Evolutionary conservation across 768 basidiomycete genomes (phyloP).

Genomic region (Russula foetens): DNA sequence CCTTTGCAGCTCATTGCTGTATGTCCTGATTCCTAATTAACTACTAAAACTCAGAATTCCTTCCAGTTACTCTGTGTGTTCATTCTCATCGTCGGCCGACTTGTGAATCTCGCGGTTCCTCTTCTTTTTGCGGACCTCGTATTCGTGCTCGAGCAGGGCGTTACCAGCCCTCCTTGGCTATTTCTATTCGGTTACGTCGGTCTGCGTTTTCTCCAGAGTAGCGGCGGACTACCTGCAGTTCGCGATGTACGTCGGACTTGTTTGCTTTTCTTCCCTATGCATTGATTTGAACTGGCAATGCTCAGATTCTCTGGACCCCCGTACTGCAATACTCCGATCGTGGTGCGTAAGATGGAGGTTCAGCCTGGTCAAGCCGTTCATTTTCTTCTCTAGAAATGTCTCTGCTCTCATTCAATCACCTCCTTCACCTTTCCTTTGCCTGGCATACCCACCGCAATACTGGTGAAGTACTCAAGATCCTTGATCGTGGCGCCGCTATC

Average conservation of each 20-base stretch:
- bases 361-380: background rate
- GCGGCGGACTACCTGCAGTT: constrained; percentile 65
- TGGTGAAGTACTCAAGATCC: constrained; percentile 74
- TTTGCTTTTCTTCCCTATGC: background rate
- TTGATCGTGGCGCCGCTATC: constrained; percentile 80
- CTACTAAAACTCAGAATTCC: background rate
- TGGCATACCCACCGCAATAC: constrained; percentile 81
- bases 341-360: constrained; percentile 29
- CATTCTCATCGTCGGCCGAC: constrained; percentile 63
- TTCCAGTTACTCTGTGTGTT: constrained; percentile 55
- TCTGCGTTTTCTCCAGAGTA: constrained; percentile 67
- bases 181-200: constrained; percentile 60
- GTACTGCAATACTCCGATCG: constrained; percentile 86
- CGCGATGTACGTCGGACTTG: constrained; percentile 30
- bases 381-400: constrained; percentile 58
- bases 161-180: constrained; percentile 51
- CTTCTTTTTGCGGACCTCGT: constrained; percentile 62
- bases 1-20: constrained; percentile 66
- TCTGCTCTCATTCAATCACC: constrained; percentile 74
- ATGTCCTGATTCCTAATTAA: constrained; percentile 23
- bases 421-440: constrained; percentile 78
- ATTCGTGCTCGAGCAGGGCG: constrained; percentile 40
- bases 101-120: constrained; percentile 70
- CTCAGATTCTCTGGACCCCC: constrained; percentile 68
- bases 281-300: background rate